phyloP scores from a whole-genome alignment of 805 yeast species.

The Cyberlindnera galapagoensis region DNA sequence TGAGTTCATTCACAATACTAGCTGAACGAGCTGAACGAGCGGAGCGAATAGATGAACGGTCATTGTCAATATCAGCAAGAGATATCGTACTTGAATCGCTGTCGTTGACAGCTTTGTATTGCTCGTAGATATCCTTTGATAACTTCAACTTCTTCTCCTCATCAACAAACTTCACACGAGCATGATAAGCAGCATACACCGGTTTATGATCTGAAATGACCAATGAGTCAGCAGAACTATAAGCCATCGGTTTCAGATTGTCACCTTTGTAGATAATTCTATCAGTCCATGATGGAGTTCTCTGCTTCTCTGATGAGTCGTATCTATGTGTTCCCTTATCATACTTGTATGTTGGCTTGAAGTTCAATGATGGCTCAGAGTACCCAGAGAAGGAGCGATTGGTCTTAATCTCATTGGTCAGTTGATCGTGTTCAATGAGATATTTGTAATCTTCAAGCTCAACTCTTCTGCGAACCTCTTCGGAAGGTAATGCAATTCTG shows the following conservation, averaged over 20 bases:
- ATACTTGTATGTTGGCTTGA: constrained; percentile 88
- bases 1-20: constrained; percentile 7
- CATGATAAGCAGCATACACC: constrained; percentile 71
- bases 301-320: constrained; percentile 85
- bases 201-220: constrained; percentile 87
- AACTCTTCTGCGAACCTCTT: constrained; percentile 58
- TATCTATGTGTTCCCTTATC: constrained; percentile 77
- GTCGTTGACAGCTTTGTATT: constrained; percentile 35
- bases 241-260: constrained; percentile 54
- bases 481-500: constrained; percentile 66
- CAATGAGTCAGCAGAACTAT: constrained; percentile 56
- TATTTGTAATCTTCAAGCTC: constrained; percentile 36
- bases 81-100: constrained; percentile 23
- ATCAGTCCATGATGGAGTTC: constrained; percentile 97
- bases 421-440: constrained; percentile 70
- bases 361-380: constrained; percentile 68
- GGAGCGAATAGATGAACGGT: no score
- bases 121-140: constrained; percentile 52
- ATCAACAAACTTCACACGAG: constrained; percentile 63
- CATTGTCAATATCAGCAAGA: constrained; percentile 15
- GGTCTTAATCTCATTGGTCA: constrained; percentile 63
- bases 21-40: neutral
- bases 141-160: constrained; percentile 50
- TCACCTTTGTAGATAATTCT: constrained; percentile 66
- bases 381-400: constrained; percentile 68